Conservation (phyloP, 768 basidiomycete species). For the Leccinum aurantiacum region DNA sequence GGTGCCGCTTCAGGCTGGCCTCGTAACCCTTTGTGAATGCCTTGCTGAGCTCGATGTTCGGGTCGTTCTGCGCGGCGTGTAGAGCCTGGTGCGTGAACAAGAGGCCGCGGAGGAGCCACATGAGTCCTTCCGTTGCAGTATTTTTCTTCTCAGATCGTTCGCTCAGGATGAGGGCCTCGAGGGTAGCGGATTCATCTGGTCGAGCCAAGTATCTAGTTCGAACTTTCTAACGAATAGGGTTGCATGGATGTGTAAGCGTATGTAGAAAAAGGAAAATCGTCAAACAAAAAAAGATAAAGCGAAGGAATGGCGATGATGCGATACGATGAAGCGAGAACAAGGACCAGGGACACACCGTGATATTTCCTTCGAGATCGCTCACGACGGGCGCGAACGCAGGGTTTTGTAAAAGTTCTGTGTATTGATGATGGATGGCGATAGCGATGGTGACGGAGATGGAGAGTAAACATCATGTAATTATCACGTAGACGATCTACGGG, state of each 20-base stretch:
- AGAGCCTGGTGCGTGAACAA: conserved; percentile 87
- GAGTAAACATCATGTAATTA: neutral
- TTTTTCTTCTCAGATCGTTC: conserved; percentile 88
- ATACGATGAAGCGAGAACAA: neutral
- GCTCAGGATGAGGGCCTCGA: conserved; percentile 80
- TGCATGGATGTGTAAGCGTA: neutral
- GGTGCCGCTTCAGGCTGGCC: conserved; percentile 77
- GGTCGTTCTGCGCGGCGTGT: conserved; percentile 65
- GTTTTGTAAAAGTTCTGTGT: conserved; percentile 27
- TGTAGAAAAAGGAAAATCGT: neutral
- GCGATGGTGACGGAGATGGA: neutral
- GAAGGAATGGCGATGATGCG: neutral
- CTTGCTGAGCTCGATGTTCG: conserved; percentile 49
- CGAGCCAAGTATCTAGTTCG: conserved; percentile 71
- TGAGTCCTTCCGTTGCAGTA: conserved; percentile 83
- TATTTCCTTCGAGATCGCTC: conserved; percentile 88
- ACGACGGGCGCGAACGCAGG: conserved; percentile 79
- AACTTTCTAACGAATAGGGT: conserved; percentile 69
- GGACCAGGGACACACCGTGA: conserved; percentile 54
- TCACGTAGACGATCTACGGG: neutral
- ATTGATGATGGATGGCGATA: neutral
- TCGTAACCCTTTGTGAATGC: conserved; percentile 86
- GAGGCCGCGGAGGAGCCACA: conserved; percentile 93
- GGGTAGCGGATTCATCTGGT: conserved; percentile 65
- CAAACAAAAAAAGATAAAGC: neutral